phyloP scores from a whole-genome alignment of 2,329 filamentous ascomycete species.

The Dactylellina haptotyla region DNA sequence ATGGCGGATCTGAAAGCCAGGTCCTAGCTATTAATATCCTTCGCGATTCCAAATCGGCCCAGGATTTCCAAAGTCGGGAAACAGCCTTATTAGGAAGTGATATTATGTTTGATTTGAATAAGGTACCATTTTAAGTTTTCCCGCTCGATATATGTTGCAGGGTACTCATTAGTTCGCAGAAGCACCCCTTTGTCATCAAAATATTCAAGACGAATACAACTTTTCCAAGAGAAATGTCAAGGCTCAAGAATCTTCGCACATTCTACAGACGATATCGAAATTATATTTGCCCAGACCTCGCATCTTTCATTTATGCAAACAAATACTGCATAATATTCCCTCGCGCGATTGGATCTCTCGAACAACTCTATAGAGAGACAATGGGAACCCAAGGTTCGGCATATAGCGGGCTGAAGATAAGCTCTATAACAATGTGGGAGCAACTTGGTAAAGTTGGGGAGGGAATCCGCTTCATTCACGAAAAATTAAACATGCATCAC shows the following conservation, averaged over 20 bases:
- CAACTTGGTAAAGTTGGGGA: slow-evolving; percentile 1
- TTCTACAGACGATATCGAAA: not conserved
- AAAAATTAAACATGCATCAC: not conserved
- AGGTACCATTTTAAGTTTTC: not conserved
- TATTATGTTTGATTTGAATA: not conserved
- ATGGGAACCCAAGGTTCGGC: not conserved
- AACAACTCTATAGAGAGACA: not conserved
- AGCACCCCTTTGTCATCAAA: slow-evolving; percentile 18
- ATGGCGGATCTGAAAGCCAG: slow-evolving; percentile 2
- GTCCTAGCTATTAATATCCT: slow-evolving; percentile 16
- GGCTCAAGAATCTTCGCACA: not conserved
- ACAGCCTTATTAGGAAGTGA: slow-evolving; percentile 1
- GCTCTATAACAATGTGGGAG: not conserved
- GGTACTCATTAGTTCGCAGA: not conserved
- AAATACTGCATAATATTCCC: slow-evolving; percentile 16
- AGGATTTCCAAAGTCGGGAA: not conserved
- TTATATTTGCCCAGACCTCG: slow-evolving; percentile 11
- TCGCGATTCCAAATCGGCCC: not conserved
- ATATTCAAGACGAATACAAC: not conserved
- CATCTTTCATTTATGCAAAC: not conserved
- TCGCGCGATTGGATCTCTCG: slow-evolving; percentile 8
- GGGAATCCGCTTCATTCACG: slow-evolving; percentile 15
- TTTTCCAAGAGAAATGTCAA: not conserved
- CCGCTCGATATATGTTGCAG: not conserved
- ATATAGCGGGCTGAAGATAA: not conserved